These are phyloP conservation scores for Lactuca saligna DNA, from an alignment of 129 eudicot species.

Conservation along the genomic window DNA sequence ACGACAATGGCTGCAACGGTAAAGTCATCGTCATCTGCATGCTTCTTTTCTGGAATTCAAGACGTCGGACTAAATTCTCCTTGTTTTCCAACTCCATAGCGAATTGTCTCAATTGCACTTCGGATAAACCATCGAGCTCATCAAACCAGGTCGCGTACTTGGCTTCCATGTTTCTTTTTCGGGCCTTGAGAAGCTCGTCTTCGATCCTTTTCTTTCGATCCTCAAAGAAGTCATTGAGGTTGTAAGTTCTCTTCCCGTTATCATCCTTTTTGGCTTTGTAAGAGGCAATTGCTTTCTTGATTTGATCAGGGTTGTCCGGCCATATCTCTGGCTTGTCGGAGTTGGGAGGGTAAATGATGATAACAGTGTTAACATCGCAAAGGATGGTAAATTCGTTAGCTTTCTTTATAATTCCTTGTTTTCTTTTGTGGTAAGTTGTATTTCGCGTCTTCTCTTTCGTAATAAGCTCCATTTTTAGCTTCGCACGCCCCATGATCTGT, in stretches of 20 bases:
- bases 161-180: slow-evolving; percentile 44
- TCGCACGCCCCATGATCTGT: slow-evolving; percentile 33
- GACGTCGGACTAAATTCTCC: slow-evolving; percentile 24
- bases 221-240: slow-evolving; percentile 38
- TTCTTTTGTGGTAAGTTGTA: slow-evolving; percentile 50
- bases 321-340: slow-evolving; percentile 35
- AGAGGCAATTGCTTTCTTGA: slow-evolving; percentile 27
- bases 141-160: slow-evolving; percentile 50
- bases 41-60: slow-evolving; percentile 33
- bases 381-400: slow-evolving; percentile 50
- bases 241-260: slow-evolving; percentile 30
- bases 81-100: slow-evolving; percentile 26
- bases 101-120: slow-evolving; percentile 33
- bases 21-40: slow-evolving; percentile 5
- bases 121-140: slow-evolving; percentile 16
- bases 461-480: slow-evolving; percentile 48
- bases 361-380: slow-evolving; percentile 43
- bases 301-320: slow-evolving; percentile 36
- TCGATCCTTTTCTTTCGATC: slow-evolving; percentile 53
- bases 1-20: not conserved
- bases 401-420: slow-evolving; percentile 49
- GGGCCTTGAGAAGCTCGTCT: slow-evolving; percentile 46
- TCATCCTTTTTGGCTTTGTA: slow-evolving; percentile 38
- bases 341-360: slow-evolving; percentile 46
- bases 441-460: slow-evolving; percentile 48